Evolutionary conservation across 202 grass and related monocot species (phyloP), one percentile per base, ranked within the genome.

Genomic region (Dendrocalamus latiflorus): DNA sequence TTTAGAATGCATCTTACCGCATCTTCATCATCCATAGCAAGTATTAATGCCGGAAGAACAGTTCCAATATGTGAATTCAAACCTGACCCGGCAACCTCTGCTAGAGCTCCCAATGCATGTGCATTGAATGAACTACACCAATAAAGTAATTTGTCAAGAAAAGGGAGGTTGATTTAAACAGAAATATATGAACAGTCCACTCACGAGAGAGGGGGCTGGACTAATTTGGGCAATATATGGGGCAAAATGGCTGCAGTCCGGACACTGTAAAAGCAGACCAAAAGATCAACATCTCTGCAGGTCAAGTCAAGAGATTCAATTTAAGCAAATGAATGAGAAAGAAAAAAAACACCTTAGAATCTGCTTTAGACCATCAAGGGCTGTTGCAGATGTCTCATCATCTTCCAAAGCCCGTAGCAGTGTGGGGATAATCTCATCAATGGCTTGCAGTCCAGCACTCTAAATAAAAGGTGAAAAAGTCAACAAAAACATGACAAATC

Each of bases 351-450:
- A 98, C 95, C 93, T 98, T 86, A 98, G 83, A 87, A 98, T 98
- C 84, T 98, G 95, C 75, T 98, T 98, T 70, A 98, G 89, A 83
- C 95, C 95, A 90, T 98, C 92, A 90, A 98, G 93, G 36, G 95
- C 95, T 66, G 95, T 98, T 72, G 89, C 93, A 86, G 95, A 98
- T 49, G 90, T 98, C 43, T 89, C 83, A 11, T 93, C 90, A 86
- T 91, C 95, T 85, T 98, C 95, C 85, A 98, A 89, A 80, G 95
- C 91, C 57, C 83, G 87, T 57, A 98, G 73, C 42, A 98, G 86
- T n/a, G 95, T 95, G 59, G 95, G 95, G 33, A 98, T 89, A 87
- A 98, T 98, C 82, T 98, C 95, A 90, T 98, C 95, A 70, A 98
- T 98, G 50, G 95, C 95, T 91, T 95, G 95, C 85, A 98, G 74